Evolutionary conservation across 2,329 filamentous ascomycete species (phyloP), one percentile per base, ranked within the genome.

Genomic region (Tolypocladium tropicale): DNA sequence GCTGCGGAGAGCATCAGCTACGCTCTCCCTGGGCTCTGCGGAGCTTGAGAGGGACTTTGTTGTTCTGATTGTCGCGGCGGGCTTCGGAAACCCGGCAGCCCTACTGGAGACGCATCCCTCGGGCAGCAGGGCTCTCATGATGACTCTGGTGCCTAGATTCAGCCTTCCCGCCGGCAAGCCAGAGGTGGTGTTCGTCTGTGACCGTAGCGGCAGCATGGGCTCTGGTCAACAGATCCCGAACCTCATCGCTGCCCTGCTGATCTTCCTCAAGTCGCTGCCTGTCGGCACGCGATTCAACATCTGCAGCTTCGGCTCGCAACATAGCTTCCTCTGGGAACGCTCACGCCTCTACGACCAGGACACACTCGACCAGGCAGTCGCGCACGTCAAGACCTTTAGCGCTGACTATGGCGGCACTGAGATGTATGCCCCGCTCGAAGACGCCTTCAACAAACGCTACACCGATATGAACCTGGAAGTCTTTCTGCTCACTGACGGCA

Each of bases 111-210:
- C 73, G 0, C 86, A 90, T 61, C 79, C 85, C 0, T 78, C 78
- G 0, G 75, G 81, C 55, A 83, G 88, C 52, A 77, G 82, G 4
- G 85, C 86, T 0, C 65, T 90, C 57, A 89, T 91, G 85, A 73
- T 80, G 0, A 88, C 86, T 0, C 72, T 90, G 0, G 84, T 90
- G 0, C 87, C 87, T 2, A 84, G 82, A 59, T 89, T 89, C 69
- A 74, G 75, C n/a, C 71, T 89, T 0, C 80, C 82, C 0, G 65
- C 76, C 0, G 73, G 77, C 10, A 69, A 67, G 55, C 74, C 76
- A 4, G 87, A 91, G 64, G 78, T 91, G 25, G 80, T 90, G 21
- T 90, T 91, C 61, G 72, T 91, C 5, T 86, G 84, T 55, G 88
- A 91, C 65, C 79, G 86, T 53, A 88, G 84, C 56, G 86, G 85